Evolutionary conservation across 495 filamentous ascomycete species (phyloP).

Genomic region (Geopyxis carbonaria): DNA sequence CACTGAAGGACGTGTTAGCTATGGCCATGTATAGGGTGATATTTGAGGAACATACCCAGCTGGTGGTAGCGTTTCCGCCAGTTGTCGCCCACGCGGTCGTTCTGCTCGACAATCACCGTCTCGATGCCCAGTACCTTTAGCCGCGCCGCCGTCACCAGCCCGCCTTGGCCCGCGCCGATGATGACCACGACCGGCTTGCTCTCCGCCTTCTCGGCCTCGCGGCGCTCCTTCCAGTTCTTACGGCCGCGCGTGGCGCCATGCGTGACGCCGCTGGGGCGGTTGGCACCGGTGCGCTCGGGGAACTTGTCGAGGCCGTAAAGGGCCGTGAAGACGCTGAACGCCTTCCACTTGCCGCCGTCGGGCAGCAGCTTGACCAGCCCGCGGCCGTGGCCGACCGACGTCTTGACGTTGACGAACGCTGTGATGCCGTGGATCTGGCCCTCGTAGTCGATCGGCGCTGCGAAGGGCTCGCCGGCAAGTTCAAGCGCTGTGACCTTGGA

Average conservation of each 20-base stretch:
- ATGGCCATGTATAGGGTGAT: not conserved
- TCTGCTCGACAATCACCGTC: slow-evolving; percentile 48
- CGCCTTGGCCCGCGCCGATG: slow-evolving; percentile 43
- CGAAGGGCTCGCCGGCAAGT: not conserved
- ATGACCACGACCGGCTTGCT: slow-evolving; percentile 52
- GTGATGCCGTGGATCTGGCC: slow-evolving; percentile 35
- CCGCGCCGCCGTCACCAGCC: slow-evolving; percentile 48
- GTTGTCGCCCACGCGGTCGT: slow-evolving; percentile 52
- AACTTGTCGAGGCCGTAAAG: slow-evolving; percentile 35
- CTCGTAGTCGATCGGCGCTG: slow-evolving; percentile 30
- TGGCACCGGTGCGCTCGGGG: slow-evolving; percentile 35
- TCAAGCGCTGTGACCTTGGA: slow-evolving; percentile 1
- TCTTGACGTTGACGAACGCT: slow-evolving; percentile 37
- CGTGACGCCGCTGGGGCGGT: slow-evolving; percentile 35
- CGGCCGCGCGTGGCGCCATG: slow-evolving; percentile 32
- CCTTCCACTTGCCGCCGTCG: slow-evolving; percentile 40
- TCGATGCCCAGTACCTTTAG: slow-evolving; percentile 54
- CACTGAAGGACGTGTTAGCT: slow-evolving; percentile 26
- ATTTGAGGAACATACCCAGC: slow-evolving; percentile 16
- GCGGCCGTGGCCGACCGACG: slow-evolving; percentile 36
- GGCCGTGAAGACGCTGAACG: slow-evolving; percentile 46
- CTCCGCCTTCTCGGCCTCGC: slow-evolving; percentile 37
- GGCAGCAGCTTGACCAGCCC: slow-evolving; percentile 41
- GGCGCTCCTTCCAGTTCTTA: slow-evolving; percentile 48
- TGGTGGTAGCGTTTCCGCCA: slow-evolving; percentile 54